Percentiles rank a stretch among this genome's conserved stretches.
Conservation (phyloP, 148 eudicot genomes). For the Selenicereus undatus region DNA sequence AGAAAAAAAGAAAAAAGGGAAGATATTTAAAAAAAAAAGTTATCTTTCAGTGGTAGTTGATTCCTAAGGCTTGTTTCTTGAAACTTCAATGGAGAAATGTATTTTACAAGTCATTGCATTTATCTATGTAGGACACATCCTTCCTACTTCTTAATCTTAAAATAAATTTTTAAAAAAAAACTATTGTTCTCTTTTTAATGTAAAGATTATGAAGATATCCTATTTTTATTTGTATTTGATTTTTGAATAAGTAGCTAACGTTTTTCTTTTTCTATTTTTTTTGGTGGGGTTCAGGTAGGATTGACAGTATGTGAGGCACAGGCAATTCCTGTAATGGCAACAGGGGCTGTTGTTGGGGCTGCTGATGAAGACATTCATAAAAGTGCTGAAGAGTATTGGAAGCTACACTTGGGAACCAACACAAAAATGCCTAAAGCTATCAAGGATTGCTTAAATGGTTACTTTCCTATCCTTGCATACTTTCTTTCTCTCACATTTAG, state of each 20-base stretch:
- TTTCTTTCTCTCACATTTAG: background rate
- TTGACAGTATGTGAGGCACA: background rate
- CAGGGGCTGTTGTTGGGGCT: background rate
- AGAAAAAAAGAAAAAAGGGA: background rate
- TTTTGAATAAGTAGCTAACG: no score
- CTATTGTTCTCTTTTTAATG: background rate
- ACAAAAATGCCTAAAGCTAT: constrained; percentile 25
- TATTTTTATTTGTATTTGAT: no score
- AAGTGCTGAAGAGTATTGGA: constrained; percentile 18
- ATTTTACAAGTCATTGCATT: background rate
- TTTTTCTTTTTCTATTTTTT: background rate
- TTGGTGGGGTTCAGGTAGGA: background rate
- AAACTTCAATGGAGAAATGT: constrained; percentile 5
- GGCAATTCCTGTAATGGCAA: background rate
- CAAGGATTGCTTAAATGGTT: constrained; percentile 14
- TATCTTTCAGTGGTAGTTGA: no score
- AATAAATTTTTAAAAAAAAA: no score
- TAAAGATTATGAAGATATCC: background rate
- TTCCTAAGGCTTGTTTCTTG: background rate
- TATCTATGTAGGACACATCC: background rate
- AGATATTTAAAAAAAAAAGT: no score
- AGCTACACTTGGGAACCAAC: constrained; percentile 3
- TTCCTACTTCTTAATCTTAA: background rate
- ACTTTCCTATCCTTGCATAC: background rate
- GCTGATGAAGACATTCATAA: background rate